phyloP scores from a whole-genome alignment of 2,329 filamentous ascomycete genomes.

The Colletotrichum echinochloae region DNA sequence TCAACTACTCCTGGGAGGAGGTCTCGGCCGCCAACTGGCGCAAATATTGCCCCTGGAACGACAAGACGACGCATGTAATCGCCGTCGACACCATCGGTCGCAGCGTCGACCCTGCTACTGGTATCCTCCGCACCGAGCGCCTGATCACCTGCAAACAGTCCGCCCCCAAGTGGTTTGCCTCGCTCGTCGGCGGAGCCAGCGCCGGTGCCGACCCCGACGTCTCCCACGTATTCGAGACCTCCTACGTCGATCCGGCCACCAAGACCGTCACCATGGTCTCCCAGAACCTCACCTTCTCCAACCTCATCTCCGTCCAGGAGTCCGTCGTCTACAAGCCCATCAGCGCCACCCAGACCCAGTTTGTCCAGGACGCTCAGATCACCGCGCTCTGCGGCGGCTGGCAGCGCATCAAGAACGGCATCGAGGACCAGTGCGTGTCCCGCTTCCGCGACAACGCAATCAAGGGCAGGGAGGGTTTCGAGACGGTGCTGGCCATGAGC shows the following conservation, averaged over 20 bases:
- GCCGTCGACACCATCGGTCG: conserved; percentile 94
- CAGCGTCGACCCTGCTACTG: conserved; percentile 65
- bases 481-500: conserved; percentile 94
- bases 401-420: conserved; percentile 96
- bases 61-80: conserved; percentile 96
- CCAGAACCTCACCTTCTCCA: conserved; percentile 92
- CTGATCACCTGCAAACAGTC: conserved; percentile 72
- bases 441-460: conserved; percentile 92
- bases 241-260: conserved; percentile 85
- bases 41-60: conserved; percentile 99
- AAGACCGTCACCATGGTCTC: conserved; percentile 97
- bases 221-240: conserved; percentile 93
- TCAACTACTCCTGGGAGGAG: conserved; percentile 98
- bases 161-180: conserved; percentile 83
- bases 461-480: conserved; percentile 93
- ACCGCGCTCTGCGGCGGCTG: conserved; percentile 95
- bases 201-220: conserved; percentile 70
- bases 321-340: conserved; percentile 86
- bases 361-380: conserved; percentile 90
- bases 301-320: conserved; percentile 91
- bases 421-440: conserved; percentile 91
- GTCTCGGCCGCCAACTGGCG: conserved; percentile 98
- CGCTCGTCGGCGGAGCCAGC: conserved; percentile 75
- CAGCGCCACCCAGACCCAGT: conserved; percentile 74
- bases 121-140: conserved; percentile 71